Conservation (phyloP, 2,329 filamentous ascomycete genomes). For the Hypomyces rosellus region DNA sequence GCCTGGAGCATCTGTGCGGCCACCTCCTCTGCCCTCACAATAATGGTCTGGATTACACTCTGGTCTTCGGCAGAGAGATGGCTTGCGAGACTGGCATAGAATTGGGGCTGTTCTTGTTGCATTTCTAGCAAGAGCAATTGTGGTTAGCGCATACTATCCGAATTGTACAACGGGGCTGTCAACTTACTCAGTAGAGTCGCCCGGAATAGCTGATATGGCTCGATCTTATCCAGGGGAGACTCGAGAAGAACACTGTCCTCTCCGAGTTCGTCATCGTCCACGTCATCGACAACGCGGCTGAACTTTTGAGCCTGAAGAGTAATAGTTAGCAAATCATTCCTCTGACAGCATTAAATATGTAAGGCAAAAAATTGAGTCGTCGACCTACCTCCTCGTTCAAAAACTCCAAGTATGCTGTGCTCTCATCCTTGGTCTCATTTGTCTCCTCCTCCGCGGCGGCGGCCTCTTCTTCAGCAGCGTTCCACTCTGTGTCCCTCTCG, state of each 20-base stretch:
- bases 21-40: constrained; percentile 53
- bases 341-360: too few species aligned
- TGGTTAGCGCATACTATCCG: constrained; percentile 12
- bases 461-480: constrained; percentile 63
- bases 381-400: constrained; percentile 73
- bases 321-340: not conserved
- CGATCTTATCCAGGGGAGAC: constrained; percentile 89
- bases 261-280: constrained; percentile 80
- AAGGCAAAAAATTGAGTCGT: not conserved
- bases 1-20: constrained; percentile 22
- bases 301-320: constrained; percentile 71
- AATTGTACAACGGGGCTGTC: not conserved
- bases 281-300: constrained; percentile 58
- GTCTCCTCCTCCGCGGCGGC: constrained; percentile 60
- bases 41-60: constrained; percentile 68
- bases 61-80: constrained; percentile 78
- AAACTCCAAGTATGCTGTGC: constrained; percentile 91
- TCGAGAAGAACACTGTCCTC: constrained; percentile 91
- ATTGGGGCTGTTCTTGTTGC: constrained; percentile 83
- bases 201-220: constrained; percentile 89
- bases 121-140: constrained; percentile 51
- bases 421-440: constrained; percentile 76
- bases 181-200: constrained; percentile 72
- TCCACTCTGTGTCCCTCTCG: constrained; percentile 77
- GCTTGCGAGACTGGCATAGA: constrained; percentile 75